Percentiles rank a stretch among this genome's conserved stretches.
Evolutionary conservation across 371 early-diverging fungal genomes (phyloP).

Genomic region (Fennellomyces sp.): DNA sequence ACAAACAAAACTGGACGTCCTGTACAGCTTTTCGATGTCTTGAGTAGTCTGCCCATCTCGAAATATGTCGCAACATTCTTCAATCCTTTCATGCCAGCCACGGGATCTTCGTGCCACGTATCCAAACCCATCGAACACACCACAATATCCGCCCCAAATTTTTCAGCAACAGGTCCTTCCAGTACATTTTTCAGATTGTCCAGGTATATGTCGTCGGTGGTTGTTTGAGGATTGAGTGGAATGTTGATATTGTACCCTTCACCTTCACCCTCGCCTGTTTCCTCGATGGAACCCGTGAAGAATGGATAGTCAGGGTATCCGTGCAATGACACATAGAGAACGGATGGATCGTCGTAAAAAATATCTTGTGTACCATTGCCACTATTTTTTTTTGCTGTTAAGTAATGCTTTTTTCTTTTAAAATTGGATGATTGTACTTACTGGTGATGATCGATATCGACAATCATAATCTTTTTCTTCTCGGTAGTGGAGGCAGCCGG

Average conservation of each 20-base stretch:
- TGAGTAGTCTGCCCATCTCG: conserved; percentile 54
- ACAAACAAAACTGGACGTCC: conserved; percentile 66
- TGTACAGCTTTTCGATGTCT: conserved; percentile 22
- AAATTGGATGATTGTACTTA: conserved; percentile 16
- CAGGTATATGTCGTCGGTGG: conserved; percentile 51
- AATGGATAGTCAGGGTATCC: conserved; percentile 55
- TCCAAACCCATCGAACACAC: conserved; percentile 63
- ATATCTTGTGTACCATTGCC: conserved; percentile 78
- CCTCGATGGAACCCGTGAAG: conserved; percentile 64
- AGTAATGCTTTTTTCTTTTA: too few relatives aligned
- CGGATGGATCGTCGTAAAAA: conserved; percentile 62
- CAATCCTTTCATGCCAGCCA: conserved; percentile 60
- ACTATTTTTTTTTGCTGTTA: too few relatives aligned
- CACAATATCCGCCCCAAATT: conserved; percentile 51
- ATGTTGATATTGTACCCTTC: conserved; percentile 72
- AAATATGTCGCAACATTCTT: conserved; percentile 45
- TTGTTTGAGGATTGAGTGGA: conserved; percentile 57
- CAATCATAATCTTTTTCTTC: conserved; percentile 51
- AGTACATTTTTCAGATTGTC: conserved; percentile 33
- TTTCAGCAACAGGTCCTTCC: background rate
- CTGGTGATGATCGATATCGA: conserved; percentile 73
- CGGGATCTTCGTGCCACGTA: conserved; percentile 66
- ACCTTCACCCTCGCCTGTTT: conserved; percentile 60
- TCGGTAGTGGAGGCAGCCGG: conserved; percentile 1
- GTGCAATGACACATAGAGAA: conserved; percentile 63